These are phyloP conservation scores for Malassezia arunalokei DNA, from an alignment of 1,284 basidiomycete species.

Conservation along the genomic window DNA sequence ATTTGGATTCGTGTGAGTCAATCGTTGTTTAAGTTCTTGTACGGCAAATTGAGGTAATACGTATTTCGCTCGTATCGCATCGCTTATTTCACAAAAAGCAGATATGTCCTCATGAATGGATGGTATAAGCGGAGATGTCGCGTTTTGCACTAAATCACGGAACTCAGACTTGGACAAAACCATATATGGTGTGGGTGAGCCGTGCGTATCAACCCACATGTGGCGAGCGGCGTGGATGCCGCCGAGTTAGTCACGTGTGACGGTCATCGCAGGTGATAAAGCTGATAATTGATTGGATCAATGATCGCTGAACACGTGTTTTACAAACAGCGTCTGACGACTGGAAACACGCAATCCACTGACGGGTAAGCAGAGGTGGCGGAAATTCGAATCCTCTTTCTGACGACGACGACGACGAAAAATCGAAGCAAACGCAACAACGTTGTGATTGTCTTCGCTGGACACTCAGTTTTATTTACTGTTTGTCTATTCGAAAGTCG, in stretches of 20 bases:
- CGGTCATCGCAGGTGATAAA: too few relatives aligned
- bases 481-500: constrained; percentile 10
- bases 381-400: constrained; percentile 1
- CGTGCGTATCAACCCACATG: neutral
- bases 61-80: constrained; percentile 80
- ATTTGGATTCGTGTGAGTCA: constrained; percentile 91
- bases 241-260: too few relatives aligned
- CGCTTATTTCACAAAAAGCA: constrained; percentile 86
- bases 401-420: constrained; percentile 14
- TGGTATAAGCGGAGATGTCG: constrained; percentile 75
- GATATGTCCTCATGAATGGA: constrained; percentile 68
- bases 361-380: constrained; percentile 3
- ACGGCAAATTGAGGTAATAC: constrained; percentile 74
- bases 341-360: neutral
- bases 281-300: neutral
- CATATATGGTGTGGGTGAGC: constrained; percentile 5
- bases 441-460: constrained; percentile 1
- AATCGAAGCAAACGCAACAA: neutral
- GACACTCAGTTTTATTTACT: constrained; percentile 5
- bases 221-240: neutral
- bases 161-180: constrained; percentile 1
- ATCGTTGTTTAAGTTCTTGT: constrained; percentile 70
- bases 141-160: constrained; percentile 57
- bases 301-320: constrained; percentile 1
- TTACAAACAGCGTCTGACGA: neutral